Percentiles rank a stretch among this genome's conserved stretches.
These are phyloP conservation scores for Xylaria sp. DNA, from an alignment of 2,329 filamentous ascomycete genomes.

Conservation along the genomic window DNA sequence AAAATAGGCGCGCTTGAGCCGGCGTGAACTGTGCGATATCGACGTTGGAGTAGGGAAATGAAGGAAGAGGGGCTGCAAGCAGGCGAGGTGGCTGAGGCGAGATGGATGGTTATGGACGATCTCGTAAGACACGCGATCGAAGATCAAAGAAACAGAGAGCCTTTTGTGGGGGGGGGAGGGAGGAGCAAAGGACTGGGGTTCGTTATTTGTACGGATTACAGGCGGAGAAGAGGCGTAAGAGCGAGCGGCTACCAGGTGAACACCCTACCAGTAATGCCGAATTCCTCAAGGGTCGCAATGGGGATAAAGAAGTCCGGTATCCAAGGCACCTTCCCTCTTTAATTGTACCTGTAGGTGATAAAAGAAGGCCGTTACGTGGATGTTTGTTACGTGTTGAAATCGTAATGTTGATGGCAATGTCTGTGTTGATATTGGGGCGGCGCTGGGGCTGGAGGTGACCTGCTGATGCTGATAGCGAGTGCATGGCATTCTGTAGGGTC, in stretches of 20 bases:
- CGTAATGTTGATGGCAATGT: background rate
- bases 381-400: background rate
- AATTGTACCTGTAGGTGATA: background rate
- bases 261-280: no score
- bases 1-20: background rate
- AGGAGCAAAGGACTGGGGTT: background rate
- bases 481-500: background rate
- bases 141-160: slow-evolving; percentile 5
- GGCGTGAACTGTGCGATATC: background rate
- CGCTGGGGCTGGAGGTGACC: background rate
- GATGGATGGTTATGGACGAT: slow-evolving; percentile 1
- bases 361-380: background rate
- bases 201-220: no score
- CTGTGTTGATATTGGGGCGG: background rate
- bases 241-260: background rate
- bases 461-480: background rate
- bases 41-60: background rate
- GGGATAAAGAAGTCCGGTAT: background rate
- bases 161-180: background rate
- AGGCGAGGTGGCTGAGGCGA: background rate
- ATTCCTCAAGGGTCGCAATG: background rate
- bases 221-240: background rate
- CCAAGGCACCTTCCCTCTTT: background rate
- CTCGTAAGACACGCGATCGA: slow-evolving; percentile 1
- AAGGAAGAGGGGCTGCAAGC: background rate